Evolutionary conservation across 2,329 filamentous ascomycete genomes (phyloP), one percentile per base, ranked within the genome.

Genomic region (Phyllosticta paracitricarpa): DNA sequence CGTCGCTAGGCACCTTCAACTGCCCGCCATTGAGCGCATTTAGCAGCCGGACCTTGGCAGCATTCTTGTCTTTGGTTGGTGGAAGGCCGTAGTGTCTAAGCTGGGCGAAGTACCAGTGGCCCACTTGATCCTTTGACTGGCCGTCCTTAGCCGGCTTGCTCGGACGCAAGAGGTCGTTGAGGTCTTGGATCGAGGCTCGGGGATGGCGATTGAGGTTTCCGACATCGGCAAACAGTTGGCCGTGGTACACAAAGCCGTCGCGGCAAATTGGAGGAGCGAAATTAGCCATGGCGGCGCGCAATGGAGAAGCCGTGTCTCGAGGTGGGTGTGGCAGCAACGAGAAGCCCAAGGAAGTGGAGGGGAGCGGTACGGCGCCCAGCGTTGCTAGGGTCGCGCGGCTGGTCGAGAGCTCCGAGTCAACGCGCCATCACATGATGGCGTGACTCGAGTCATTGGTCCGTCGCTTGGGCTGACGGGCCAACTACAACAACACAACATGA

Each of bases 21-120:
- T 71, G 72, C 1, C 76, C 77, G 2, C 70, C 71, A 40, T 79
- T 81, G 62, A 85, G 68, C 7, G 83, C 82, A 64, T 84, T 80
- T n/a, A 81, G 76, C 17, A 88, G 71, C 2, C 84, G 74, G 73
- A 84, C 79, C 61, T 83, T 82, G 9, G 84, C 83, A 0, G 79
- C 78, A 24, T 81, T 78, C 71, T 86, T 86, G 54, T 78, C 77
- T 66, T 83, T 84, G 19, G 81, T 83, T 0, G 78, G 76, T 6
- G 74, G 75, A 0, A 87, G 74, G 1, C 82, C 84, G 71, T 86
- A 87, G 70, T 87, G 84, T 3, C 84, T 71, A 10, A 86, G 76
- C 64, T 87, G 83, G 0, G 84, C 83, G 64, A 84, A 79, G 62
- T 84, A 87, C 80, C 81, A 87, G 64, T 86, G 82, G 1, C 77